Evolutionary conservation across 2,329 filamentous ascomycete genomes (phyloP), one percentile per base, ranked within the genome.

Genomic region (Aspergillus pseudoviridinutans): DNA sequence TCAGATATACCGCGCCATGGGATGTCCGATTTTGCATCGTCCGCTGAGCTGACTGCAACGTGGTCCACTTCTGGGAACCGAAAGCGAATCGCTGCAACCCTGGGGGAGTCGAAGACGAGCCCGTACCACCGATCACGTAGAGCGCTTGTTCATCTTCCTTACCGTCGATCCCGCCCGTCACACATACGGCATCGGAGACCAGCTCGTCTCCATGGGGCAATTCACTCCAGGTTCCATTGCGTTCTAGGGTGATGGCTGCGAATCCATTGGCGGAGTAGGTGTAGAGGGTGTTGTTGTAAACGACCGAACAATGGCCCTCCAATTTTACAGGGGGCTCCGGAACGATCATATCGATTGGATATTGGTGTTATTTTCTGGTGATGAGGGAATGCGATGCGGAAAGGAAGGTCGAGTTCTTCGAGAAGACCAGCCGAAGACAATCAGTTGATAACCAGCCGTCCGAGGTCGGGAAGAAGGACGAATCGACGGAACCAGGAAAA

Each of bases 281-380:
- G 78, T 95, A 97, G 54, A 97, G 84, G 12, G 87, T 91, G 73
- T 92, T 87, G 70, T 92, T 81, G 78, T 90, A 81, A 60, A 97
- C 83, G 68, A 89, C 85, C 57, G 92, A 91, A 76, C 93, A 97
- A 68, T 90, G 87, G 74, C 87, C 86, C 73, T 86, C 84, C 71
- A 97, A 78, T 61, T 87, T 79, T 70, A 86, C 82, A 54, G 83
- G 78, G 53, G 92, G 91, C 68, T 85, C 77, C 51, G 91, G 91
- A 56, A 88, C 80, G 69, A 86, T 79, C 91, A 95, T 95, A 49
- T 68, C 68, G 63, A 59, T 59, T 53, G 53, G 55, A 56, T 29
- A 46, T 49, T 41, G 44, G 5, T 49, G 10, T 12, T 12, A 6
- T 24, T 47, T 25, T 25, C 7, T 38, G 32, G 32, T 17, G 49